Conservation (phyloP, 352 stramenopile species). For the Phytopythium mirpurense region DNA sequence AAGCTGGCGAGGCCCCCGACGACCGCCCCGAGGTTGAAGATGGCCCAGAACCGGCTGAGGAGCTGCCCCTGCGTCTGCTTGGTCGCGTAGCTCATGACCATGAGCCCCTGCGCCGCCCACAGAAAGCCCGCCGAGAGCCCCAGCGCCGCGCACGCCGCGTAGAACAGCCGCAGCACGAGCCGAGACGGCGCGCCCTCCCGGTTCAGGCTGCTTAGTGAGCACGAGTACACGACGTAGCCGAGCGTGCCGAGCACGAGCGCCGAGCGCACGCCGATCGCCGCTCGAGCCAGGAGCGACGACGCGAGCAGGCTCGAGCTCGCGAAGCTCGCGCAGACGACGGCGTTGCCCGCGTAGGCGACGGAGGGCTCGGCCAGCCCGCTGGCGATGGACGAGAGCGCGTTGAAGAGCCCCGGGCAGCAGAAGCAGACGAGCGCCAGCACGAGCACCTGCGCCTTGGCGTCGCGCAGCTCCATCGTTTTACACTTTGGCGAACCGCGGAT, state of each 20-base stretch:
- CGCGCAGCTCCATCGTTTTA: neutral
- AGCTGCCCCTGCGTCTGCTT: conserved; percentile 36
- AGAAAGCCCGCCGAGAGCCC: conserved; percentile 61
- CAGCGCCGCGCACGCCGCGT: conserved; percentile 31
- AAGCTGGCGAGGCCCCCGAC: conserved; percentile 64
- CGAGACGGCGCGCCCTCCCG: conserved; percentile 2
- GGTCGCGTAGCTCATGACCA: conserved; percentile 59
- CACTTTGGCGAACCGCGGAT: neutral
- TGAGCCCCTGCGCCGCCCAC: conserved; percentile 71
- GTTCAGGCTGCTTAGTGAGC: conserved; percentile 42
- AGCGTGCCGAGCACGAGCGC: conserved; percentile 44
- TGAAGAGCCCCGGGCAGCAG: conserved; percentile 49
- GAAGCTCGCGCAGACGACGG: conserved; percentile 59
- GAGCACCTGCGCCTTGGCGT: conserved; percentile 17
- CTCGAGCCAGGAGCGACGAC: conserved; percentile 38
- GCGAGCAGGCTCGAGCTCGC: conserved; percentile 43
- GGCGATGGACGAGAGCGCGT: conserved; percentile 42
- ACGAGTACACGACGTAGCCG: conserved; percentile 54
- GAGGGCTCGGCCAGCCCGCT: conserved; percentile 29
- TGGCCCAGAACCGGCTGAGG: conserved; percentile 70
- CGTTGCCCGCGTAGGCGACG: conserved; percentile 33
- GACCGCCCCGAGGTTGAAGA: conserved; percentile 75
- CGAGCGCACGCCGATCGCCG: conserved; percentile 38
- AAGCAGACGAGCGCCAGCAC: conserved; percentile 43
- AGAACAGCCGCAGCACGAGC: neutral